Evolutionary conservation across 805 yeast genomes (phyloP).

Genomic region (Cyberlindnera xylosilytica): DNA sequence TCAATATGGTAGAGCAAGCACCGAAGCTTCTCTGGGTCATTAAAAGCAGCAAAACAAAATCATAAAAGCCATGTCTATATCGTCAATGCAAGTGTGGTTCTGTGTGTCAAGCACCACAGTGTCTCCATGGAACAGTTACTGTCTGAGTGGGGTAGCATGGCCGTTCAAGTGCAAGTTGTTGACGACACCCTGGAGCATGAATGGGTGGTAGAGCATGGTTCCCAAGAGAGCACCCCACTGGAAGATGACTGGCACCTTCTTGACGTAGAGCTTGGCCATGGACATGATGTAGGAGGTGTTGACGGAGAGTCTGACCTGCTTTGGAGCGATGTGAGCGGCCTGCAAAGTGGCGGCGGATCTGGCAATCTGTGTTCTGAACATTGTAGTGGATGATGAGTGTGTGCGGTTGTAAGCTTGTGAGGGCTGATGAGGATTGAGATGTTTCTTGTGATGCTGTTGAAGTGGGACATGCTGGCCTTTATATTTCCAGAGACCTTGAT

Average conservation of each 20-base stretch:
- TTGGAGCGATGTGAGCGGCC: constrained; percentile 19
- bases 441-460: background rate
- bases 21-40: too few species aligned
- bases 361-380: constrained; percentile 26
- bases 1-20: too few species aligned
- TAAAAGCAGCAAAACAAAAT: background rate
- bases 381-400: constrained; percentile 11
- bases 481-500: background rate
- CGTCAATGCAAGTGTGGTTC: background rate
- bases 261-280: constrained; percentile 12
- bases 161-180: constrained; percentile 7
- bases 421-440: background rate
- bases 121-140: too few species aligned
- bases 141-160: constrained; percentile 6
- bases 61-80: background rate
- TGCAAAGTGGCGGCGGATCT: constrained; percentile 27
- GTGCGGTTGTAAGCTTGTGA: background rate
- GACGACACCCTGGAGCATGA: constrained; percentile 13
- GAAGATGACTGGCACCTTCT: constrained; percentile 20
- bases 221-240: constrained; percentile 25
- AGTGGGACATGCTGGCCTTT: background rate
- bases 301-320: constrained; percentile 21
- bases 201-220: constrained; percentile 24
- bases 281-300: constrained; percentile 16
- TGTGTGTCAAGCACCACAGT: background rate